Percentiles rank a stretch among this genome's conserved stretches.
These are phyloP conservation scores for Artemisia annua DNA, from an alignment of 129 eudicot genomes.

Conservation along the genomic window DNA sequence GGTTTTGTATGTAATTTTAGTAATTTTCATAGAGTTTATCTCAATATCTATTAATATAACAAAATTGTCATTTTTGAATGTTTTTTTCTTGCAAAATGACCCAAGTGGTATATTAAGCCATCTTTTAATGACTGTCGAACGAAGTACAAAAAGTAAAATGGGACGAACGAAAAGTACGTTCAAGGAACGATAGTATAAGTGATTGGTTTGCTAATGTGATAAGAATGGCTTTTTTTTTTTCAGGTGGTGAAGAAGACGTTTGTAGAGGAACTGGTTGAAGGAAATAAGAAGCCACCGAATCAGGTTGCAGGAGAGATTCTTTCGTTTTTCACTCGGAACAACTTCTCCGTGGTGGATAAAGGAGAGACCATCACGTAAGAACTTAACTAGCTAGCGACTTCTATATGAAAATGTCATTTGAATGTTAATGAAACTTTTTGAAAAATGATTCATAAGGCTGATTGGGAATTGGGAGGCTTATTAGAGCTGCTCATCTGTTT, in stretches of 20 bases:
- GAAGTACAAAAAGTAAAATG: not conserved
- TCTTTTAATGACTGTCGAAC: too few relatives aligned
- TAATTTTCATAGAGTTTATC: too few relatives aligned
- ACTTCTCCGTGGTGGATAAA: slow-evolving; percentile 71
- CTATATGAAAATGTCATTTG: too few relatives aligned
- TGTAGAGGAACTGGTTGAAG: slow-evolving; percentile 38
- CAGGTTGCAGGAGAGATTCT: slow-evolving; percentile 82
- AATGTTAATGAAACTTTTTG: too few relatives aligned
- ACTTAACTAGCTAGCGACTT: not conserved
- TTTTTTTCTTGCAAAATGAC: too few relatives aligned
- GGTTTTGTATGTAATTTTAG: too few relatives aligned
- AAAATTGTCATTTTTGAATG: too few relatives aligned
- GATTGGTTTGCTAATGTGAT: not conserved
- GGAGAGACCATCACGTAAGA: slow-evolving; percentile 87
- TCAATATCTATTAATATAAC: too few relatives aligned
- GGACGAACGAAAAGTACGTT: not conserved
- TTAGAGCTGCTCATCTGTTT: too few relatives aligned
- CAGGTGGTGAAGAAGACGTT: slow-evolving; percentile 89
- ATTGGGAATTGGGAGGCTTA: too few relatives aligned
- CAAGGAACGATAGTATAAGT: not conserved
- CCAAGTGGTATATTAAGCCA: too few relatives aligned
- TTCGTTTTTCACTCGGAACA: slow-evolving; percentile 91
- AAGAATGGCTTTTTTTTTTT: not conserved
- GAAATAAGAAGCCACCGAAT: slow-evolving; percentile 51
- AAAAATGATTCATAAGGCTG: too few relatives aligned